phyloP scores from a whole-genome alignment of 208 protist genomes.

The Trypanosoma rangeli region DNA sequence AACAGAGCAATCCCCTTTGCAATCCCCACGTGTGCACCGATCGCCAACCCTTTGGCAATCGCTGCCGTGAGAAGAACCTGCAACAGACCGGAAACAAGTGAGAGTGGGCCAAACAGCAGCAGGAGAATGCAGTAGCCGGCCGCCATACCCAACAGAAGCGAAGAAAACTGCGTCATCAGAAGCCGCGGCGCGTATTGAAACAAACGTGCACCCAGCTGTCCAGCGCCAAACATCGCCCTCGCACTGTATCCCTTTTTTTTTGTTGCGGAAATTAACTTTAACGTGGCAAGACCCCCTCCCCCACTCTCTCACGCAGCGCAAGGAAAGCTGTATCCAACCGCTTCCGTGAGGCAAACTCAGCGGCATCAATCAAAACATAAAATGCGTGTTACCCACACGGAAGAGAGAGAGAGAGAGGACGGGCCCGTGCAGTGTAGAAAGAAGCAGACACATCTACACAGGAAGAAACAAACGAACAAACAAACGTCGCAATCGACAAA shows the following conservation, averaged over 20 bases:
- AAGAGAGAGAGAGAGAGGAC: no score
- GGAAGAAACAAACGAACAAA: no score
- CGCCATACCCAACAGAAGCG: slow-evolving; percentile 56
- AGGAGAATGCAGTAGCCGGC: slow-evolving; percentile 51
- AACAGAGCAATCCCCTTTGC: slow-evolving; percentile 5
- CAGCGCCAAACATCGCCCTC: background rate
- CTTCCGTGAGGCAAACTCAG: no score
- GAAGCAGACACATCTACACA: no score
- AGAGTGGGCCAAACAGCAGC: slow-evolving; percentile 42
- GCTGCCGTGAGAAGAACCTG: slow-evolving; percentile 30
- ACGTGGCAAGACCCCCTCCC: background rate
- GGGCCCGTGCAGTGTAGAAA: no score
- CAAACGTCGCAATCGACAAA: no score
- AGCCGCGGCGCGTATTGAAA: slow-evolving; percentile 44
- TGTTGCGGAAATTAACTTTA: background rate
- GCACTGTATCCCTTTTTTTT: background rate
- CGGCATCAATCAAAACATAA: no score
- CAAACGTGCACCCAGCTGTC: slow-evolving; percentile 7
- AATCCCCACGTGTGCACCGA: slow-evolving; percentile 33
- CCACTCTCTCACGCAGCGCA: background rate
- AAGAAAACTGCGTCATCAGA: slow-evolving; percentile 46
- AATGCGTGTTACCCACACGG: no score
- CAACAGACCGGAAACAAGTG: slow-evolving; percentile 44
- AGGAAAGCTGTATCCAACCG: no score
- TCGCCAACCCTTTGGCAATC: slow-evolving; percentile 27